Percentiles rank a stretch among this genome's conserved stretches.
phyloP scores from a whole-genome alignment of 495 filamentous ascomycete genomes.

The Cercophora samala region DNA sequence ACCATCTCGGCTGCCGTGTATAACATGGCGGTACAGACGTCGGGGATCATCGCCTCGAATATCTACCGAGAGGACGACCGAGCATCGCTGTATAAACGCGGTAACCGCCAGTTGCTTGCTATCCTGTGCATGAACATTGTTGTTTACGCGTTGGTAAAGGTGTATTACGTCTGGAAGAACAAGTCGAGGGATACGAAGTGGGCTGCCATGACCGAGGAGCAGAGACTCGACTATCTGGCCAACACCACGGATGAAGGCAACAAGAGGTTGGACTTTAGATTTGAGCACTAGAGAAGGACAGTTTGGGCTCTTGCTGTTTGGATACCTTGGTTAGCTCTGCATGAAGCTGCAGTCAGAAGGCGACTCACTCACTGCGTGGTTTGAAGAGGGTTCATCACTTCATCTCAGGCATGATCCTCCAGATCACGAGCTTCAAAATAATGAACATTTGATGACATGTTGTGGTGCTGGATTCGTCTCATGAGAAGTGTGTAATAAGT shows the following conservation, averaged over 20 bases:
- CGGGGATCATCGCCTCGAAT: constrained; percentile 60
- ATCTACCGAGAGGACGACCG: constrained; percentile 63
- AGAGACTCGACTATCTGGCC: constrained; percentile 60
- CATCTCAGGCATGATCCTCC: background rate
- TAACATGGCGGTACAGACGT: constrained; percentile 66
- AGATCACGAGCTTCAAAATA: background rate
- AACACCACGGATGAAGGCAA: constrained; percentile 69
- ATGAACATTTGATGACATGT: background rate
- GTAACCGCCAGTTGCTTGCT: constrained; percentile 60
- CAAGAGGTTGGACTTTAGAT: constrained; percentile 64
- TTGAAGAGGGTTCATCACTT: too few species aligned
- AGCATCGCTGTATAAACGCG: constrained; percentile 55
- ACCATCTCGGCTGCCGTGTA: constrained; percentile 58
- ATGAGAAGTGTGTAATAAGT: too few species aligned
- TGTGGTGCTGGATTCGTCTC: too few species aligned
- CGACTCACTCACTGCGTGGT: background rate
- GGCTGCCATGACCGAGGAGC: constrained; percentile 62
- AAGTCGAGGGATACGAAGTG: constrained; percentile 40
- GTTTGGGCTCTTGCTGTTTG: background rate
- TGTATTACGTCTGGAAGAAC: constrained; percentile 63
- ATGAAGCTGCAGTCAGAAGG: background rate
- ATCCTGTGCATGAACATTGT: constrained; percentile 54
- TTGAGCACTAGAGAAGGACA: constrained; percentile 35
- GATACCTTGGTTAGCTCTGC: background rate
- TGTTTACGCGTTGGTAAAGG: constrained; percentile 55